These are phyloP conservation scores for Piper betle DNA, from an alignment of 164 flowering plant species.

Conservation along the genomic window DNA sequence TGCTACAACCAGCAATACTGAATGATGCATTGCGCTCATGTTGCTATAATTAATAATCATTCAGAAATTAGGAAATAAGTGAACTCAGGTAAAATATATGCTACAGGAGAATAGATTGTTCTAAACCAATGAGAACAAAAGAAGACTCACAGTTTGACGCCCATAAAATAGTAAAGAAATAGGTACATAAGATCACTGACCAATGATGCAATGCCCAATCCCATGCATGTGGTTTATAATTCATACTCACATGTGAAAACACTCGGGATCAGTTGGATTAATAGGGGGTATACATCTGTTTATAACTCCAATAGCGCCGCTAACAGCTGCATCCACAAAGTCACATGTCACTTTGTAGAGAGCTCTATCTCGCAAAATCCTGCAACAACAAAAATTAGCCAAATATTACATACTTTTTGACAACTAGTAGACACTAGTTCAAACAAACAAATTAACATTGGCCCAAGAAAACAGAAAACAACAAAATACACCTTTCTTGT, in stretches of 20 bases:
- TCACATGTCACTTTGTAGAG: constrained; percentile 97
- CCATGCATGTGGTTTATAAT: not conserved
- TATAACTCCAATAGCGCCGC: constrained; percentile 96
- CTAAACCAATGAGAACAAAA: too few relatives aligned
- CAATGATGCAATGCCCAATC: not conserved
- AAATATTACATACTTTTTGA: not conserved
- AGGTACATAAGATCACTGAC: too few relatives aligned
- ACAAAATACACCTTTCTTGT: constrained; percentile 65
- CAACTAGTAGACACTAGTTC: not conserved
- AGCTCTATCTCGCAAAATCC: constrained; percentile 91
- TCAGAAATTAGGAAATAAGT: too few relatives aligned
- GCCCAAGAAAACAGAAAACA: not conserved
- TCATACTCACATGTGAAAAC: constrained; percentile 93
- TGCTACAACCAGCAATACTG: too few relatives aligned
- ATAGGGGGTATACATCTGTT: constrained; percentile 97
- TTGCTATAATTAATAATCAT: too few relatives aligned
- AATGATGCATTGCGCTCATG: too few relatives aligned
- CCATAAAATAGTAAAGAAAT: too few relatives aligned
- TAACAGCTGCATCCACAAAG: constrained; percentile 93
- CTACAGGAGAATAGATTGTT: too few relatives aligned
- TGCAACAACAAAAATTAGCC: constrained; percentile 19
- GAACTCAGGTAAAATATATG: too few relatives aligned
- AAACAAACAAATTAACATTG: not conserved
- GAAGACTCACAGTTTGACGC: too few relatives aligned
- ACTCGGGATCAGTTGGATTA: constrained; percentile 99